Percentiles rank a stretch among this genome's conserved stretches.
phyloP scores from a whole-genome alignment of 1,284 basidiomycete genomes.

The Pseudozyma tsukubaensis region DNA sequence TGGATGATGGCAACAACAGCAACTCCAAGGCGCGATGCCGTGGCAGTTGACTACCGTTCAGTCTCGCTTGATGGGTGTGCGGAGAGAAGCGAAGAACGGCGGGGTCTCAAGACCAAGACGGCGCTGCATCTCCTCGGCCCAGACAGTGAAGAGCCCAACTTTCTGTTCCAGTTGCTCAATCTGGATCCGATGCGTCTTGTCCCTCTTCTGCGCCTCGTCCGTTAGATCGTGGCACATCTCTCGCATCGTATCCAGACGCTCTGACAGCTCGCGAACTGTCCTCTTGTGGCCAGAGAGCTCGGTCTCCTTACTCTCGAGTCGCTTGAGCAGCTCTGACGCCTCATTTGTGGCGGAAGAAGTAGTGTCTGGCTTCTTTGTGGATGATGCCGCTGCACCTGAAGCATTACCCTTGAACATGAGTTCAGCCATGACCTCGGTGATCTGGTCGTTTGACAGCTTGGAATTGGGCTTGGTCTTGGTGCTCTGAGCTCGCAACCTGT shows the following conservation, averaged over 20 bases:
- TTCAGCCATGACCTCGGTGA: constrained; percentile 33
- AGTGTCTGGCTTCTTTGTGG: background rate
- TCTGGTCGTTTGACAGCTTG: constrained; percentile 2
- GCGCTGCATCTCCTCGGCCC: constrained; percentile 48
- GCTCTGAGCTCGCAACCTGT: constrained; percentile 21
- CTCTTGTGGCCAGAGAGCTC: constrained; percentile 19
- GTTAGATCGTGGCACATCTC: constrained; percentile 41
- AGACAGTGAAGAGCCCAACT: constrained; percentile 38
- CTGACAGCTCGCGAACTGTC: constrained; percentile 22
- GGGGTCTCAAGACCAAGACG: constrained; percentile 37
- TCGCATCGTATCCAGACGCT: constrained; percentile 31
- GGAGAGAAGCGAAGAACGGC: constrained; percentile 40
- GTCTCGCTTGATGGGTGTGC: constrained; percentile 37
- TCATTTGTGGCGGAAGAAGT: background rate
- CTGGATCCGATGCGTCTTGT: constrained; percentile 36
- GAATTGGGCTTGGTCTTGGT: background rate
- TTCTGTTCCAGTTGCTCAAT: constrained; percentile 46
- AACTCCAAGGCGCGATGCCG: too few species aligned
- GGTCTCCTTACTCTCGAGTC: constrained; percentile 20
- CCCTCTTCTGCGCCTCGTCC: constrained; percentile 35
- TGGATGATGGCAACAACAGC: too few species aligned
- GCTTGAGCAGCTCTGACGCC: constrained; percentile 4
- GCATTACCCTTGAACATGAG: constrained; percentile 15
- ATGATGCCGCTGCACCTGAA: background rate
- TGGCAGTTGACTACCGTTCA: background rate